Evolutionary conservation across 2,329 filamentous ascomycete genomes (phyloP), one percentile per base, ranked within the genome.

Genomic region (Botrytis elliptica): DNA sequence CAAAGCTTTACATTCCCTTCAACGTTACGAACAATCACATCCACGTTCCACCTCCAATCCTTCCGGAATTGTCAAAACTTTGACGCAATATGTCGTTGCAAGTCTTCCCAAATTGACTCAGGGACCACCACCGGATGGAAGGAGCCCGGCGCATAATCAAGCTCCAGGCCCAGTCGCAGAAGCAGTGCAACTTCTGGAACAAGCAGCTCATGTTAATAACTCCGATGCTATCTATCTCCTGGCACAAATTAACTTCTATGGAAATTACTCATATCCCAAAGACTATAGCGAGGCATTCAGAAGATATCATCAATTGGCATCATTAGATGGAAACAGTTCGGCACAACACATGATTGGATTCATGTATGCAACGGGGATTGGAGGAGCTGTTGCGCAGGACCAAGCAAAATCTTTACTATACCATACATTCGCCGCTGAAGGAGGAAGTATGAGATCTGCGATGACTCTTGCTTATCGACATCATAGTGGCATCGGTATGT

Each of bases 261-360:
- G 96, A 81, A 98, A 98, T 83, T 97, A 92, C 83, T 92, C 93
- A 36, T 88, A 98, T 79, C 95, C 95, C 2, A 88, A 91, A 76
- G 90, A 98, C 81, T 94, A 97, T 78, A 86, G 88, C 46, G 86
- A 89, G 66, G 93, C 96, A 0, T 97, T 97, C 81, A 86, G 88
- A 77, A 88, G 93, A 84, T 99, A 98, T 83, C 86, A 92, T 75
- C 87, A 91, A 75, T 87, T 99, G 71, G 93, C 95, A 4, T 86
- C 87, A 29, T 82, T 91, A 74, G 88, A 92, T 77, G 96, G 95
- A 63, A 98, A 99, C 82, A 92, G 90, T 77, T 97, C 95, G 20
- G 96, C 96, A 1, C 94, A 98, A 82, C 92, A 97, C 83, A 98
- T 99, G 95, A 82, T 98, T 65, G 96, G 93, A 0, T 90, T 99